phyloP scores from a whole-genome alignment of 305 asterid genomes.

The Nicotiana rustica region DNA sequence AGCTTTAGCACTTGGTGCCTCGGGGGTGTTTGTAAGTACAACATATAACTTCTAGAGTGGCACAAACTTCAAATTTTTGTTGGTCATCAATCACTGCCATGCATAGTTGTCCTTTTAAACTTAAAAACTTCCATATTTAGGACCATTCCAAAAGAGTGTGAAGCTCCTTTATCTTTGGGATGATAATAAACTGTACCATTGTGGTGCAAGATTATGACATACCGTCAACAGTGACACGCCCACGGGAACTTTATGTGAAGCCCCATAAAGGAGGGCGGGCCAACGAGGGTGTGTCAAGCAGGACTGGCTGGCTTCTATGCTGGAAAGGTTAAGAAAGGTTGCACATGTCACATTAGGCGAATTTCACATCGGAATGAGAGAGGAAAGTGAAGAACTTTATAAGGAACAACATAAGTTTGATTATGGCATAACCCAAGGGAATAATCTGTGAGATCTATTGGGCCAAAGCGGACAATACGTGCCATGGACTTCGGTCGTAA shows the following conservation, averaged over 20 bases:
- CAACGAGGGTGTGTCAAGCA: too few relatives aligned
- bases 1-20: conserved; percentile 45
- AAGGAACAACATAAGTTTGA: too few relatives aligned
- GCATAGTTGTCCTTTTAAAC: background rate
- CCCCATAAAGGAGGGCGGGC: too few relatives aligned
- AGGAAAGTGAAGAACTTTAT: too few relatives aligned
- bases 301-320: too few relatives aligned
- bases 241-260: background rate
- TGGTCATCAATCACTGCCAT: background rate
- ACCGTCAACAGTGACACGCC: background rate
- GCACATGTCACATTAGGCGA: too few relatives aligned
- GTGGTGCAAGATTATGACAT: conserved; percentile 21
- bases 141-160: background rate
- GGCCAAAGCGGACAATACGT: too few relatives aligned
- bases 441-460: too few relatives aligned
- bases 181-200: background rate
- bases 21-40: conserved; percentile 43
- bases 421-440: too few relatives aligned
- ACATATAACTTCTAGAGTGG: background rate
- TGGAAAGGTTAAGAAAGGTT: too few relatives aligned
- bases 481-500: too few relatives aligned
- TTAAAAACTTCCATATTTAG: background rate
- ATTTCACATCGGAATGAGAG: too few relatives aligned
- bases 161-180: background rate
- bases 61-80: background rate